phyloP scores from a whole-genome alignment of 805 yeast genomes.

The Pichia californica region DNA sequence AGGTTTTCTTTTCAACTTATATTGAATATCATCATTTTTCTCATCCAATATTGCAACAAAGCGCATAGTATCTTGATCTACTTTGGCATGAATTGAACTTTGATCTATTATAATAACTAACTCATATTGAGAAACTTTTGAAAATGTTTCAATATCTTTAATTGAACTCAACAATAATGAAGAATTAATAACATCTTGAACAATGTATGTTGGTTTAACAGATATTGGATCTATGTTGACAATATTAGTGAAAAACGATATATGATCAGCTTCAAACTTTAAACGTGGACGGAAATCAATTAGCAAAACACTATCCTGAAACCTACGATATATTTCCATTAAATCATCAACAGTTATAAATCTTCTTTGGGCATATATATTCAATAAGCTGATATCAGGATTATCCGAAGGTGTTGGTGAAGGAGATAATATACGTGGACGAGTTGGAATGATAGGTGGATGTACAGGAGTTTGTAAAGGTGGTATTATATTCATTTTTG shows the following conservation, averaged over 20 bases:
- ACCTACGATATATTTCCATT: slow-evolving; percentile 22
- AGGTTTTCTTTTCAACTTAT: slow-evolving; percentile 32
- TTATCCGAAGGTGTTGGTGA: slow-evolving; percentile 1
- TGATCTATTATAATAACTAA: slow-evolving; percentile 61
- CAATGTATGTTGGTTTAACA: slow-evolving; percentile 43
- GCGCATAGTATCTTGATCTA: slow-evolving; percentile 22
- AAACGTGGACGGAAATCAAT: slow-evolving; percentile 64
- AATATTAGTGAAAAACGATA: slow-evolving; percentile 44
- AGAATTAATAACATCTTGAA: slow-evolving; percentile 59
- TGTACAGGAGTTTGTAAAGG: neutral
- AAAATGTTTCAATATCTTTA: slow-evolving; percentile 48
- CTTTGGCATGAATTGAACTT: slow-evolving; percentile 22
- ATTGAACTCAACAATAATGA: slow-evolving; percentile 53
- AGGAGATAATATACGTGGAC: neutral
- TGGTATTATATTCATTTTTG: neutral
- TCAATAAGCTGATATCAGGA: neutral
- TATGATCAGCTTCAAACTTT: slow-evolving; percentile 58
- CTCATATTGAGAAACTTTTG: slow-evolving; percentile 48
- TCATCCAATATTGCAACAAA: slow-evolving; percentile 33
- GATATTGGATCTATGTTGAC: slow-evolving; percentile 74
- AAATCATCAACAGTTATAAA: slow-evolving; percentile 10
- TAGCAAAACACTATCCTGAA: slow-evolving; percentile 40
- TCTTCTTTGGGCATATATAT: neutral
- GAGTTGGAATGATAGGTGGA: neutral
- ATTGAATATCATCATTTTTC: slow-evolving; percentile 31